phyloP scores from a whole-genome alignment of 2,329 filamentous ascomycete species.

The Colletotrichum sp. region DNA sequence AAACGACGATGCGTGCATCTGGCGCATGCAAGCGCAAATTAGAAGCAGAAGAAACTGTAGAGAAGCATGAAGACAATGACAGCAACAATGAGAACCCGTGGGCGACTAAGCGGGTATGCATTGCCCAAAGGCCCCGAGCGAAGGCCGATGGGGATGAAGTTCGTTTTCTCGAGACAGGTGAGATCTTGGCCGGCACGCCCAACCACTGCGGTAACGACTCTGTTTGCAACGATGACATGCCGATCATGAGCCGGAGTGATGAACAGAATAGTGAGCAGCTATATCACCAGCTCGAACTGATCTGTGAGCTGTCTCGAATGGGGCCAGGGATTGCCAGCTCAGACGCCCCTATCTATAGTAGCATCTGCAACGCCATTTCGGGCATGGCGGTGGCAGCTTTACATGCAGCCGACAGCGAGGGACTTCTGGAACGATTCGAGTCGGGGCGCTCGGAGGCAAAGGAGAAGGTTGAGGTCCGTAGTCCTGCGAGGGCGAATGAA shows the following conservation, averaged over 20 bases:
- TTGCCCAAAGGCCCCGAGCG: not conserved
- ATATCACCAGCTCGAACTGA: not conserved
- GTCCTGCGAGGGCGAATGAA: not conserved
- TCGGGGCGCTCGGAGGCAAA: not conserved
- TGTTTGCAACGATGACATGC: not conserved
- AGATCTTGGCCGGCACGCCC: not conserved
- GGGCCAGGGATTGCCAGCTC: not conserved
- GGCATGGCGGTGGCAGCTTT: not conserved
- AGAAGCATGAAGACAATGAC: not conserved
- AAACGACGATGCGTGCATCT: not conserved
- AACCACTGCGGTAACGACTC: not conserved
- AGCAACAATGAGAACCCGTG: not conserved
- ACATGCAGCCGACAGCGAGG: not conserved
- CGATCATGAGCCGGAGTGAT: not conserved
- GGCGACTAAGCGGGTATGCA: not conserved
- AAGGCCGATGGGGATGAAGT: not conserved
- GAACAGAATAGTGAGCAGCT: not conserved
- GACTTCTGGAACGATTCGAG: not conserved
- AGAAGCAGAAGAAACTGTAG: not conserved
- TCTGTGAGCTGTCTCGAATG: not conserved
- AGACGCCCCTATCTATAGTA: not conserved
- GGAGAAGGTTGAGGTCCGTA: not conserved
- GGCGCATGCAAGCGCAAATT: not conserved
- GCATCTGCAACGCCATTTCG: not conserved
- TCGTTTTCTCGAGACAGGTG: not conserved